These are phyloP conservation scores for Citrus hindsii DNA, from an alignment of 345 rosid species.

Conservation along the genomic window DNA sequence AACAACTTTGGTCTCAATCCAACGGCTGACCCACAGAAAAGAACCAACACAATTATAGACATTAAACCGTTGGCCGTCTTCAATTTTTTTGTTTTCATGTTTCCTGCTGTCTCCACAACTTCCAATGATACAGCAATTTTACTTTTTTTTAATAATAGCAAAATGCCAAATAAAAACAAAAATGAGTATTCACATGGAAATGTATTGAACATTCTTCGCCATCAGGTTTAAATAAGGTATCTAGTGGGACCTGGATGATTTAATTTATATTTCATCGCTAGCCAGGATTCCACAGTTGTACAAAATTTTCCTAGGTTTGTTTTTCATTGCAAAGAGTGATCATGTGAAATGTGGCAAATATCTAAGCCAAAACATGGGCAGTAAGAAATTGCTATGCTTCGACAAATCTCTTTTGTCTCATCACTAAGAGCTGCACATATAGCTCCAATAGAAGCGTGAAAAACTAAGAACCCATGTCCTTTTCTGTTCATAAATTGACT, in stretches of 20 bases:
- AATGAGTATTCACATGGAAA: neutral
- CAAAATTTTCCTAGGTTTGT: neutral
- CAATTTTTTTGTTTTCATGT: neutral
- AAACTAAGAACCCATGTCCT: neutral
- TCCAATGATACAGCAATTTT: neutral
- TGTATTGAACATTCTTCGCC: neutral
- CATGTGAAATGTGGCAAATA: neutral
- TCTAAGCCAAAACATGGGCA: neutral
- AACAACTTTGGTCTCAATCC: slow-evolving; percentile 15
- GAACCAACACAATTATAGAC: neutral
- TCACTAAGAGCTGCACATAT: neutral
- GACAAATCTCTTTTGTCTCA: neutral
- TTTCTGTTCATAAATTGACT: neutral
- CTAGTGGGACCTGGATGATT: neutral
- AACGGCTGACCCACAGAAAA: slow-evolving; percentile 16
- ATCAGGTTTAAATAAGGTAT: neutral
- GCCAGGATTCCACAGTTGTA: neutral
- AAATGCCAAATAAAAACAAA: neutral
- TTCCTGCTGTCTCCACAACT: neutral
- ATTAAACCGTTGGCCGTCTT: neutral
- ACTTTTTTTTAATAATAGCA: neutral
- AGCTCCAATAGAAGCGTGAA: neutral
- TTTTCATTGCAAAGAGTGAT: neutral
- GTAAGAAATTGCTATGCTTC: neutral
- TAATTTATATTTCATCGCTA: neutral